A percentile compares a stretch with the other conserved stretches of the same genome.
Conservation (phyloP, 805 yeast species). For the Isabelozyma rhagii region DNA sequence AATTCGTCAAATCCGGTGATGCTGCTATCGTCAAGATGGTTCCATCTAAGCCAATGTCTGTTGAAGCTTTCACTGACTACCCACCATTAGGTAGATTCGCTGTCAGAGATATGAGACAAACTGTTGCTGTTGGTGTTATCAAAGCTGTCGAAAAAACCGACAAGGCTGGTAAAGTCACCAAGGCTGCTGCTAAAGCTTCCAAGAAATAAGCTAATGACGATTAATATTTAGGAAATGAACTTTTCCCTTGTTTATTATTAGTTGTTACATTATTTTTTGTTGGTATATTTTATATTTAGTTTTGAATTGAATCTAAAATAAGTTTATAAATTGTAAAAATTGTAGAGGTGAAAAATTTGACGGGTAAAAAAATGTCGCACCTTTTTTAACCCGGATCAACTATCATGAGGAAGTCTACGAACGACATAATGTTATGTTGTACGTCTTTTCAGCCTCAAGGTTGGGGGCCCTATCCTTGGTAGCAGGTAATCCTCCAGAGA, state of each 20-base stretch:
- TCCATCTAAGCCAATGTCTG: constrained; percentile 44
- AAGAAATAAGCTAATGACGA: constrained; percentile 34
- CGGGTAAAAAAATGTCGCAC: too few species aligned
- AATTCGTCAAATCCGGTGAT: constrained; percentile 37
- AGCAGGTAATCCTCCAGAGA: too few species aligned
- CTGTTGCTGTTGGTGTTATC: constrained; percentile 99
- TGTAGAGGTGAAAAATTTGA: too few species aligned
- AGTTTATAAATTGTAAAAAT: not conserved
- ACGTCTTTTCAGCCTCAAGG: too few species aligned
- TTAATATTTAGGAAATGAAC: not conserved
- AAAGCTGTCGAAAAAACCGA: constrained; percentile 54
- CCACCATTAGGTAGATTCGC: constrained; percentile 47
- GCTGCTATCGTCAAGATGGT: constrained; percentile 42
- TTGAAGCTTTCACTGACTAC: constrained; percentile 17
- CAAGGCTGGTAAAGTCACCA: constrained; percentile 49
- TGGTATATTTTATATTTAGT: not conserved
- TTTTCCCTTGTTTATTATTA: not conserved
- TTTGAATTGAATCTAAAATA: not conserved
- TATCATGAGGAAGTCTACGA: too few species aligned
- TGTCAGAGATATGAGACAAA: constrained; percentile 99
- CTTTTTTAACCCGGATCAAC: too few species aligned
- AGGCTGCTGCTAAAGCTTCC: constrained; percentile 47
- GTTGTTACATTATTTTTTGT: not conserved
- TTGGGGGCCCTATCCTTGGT: too few species aligned
- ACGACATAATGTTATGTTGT: too few species aligned